Conservation (phyloP, 495 filamentous ascomycete genomes). For the Tetracladium setigerum region DNA sequence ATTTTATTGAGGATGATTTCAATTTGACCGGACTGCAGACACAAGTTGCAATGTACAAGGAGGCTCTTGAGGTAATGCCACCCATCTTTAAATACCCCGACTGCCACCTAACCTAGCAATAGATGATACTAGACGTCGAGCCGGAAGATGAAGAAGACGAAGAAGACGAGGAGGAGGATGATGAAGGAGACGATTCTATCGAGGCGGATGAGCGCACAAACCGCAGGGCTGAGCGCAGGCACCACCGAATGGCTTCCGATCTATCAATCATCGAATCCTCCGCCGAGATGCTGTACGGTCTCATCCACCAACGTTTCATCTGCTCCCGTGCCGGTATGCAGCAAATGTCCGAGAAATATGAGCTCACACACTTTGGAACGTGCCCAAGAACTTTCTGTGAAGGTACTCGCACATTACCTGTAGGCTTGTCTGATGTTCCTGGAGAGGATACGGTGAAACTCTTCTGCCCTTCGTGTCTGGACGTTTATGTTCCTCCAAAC, state of each 20-base stretch:
- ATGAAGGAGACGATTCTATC: constrained; percentile 68
- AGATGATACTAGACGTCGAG: constrained; percentile 99
- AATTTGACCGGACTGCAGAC: constrained; percentile 92
- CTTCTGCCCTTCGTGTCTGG: constrained; percentile 93
- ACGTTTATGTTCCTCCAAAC: constrained; percentile 96
- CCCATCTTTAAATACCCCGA: background rate
- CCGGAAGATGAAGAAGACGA: constrained; percentile 86
- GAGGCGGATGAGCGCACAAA: constrained; percentile 57
- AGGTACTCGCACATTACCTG: constrained; percentile 79
- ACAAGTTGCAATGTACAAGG: constrained; percentile 98
- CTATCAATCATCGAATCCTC: constrained; percentile 92
- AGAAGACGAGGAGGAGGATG: constrained; percentile 63
- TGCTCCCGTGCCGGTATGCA: constrained; percentile 95
- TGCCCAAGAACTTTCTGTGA: constrained; percentile 89
- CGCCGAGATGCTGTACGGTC: constrained; percentile 92
- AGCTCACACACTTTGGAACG: constrained; percentile 86
- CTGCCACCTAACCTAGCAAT: constrained; percentile 29
- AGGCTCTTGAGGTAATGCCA: constrained; percentile 55
- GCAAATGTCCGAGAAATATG: constrained; percentile 99
- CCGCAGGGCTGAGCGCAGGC: constrained; percentile 61
- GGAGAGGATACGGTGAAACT: constrained; percentile 97
- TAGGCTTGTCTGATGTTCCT: constrained; percentile 86
- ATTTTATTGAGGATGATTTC: constrained; percentile 99
- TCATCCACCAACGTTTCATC: constrained; percentile 98
- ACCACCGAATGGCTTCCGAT: constrained; percentile 83